phyloP scores from a whole-genome alignment of 78 protist species.

The Dictyostelium capitatum region DNA sequence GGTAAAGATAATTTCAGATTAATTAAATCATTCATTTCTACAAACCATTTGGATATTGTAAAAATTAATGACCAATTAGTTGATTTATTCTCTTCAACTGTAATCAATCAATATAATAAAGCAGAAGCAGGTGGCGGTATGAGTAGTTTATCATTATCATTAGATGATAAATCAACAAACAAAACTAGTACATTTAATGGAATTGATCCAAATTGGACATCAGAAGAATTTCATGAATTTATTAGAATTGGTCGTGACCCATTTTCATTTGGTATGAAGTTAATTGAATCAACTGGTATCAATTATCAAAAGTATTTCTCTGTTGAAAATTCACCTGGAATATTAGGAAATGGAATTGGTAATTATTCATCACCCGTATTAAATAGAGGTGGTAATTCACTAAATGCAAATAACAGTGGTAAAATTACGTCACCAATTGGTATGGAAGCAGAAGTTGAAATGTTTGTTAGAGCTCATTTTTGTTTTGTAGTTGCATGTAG shows the following conservation, averaged over 20 bases:
- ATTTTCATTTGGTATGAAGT: conserved; percentile 67
- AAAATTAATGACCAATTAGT: conserved; percentile 29
- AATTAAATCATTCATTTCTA: conserved; percentile 23
- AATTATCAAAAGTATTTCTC: neutral
- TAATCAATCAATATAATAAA: conserved; percentile 1
- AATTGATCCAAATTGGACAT: conserved; percentile 65
- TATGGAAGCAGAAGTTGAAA: conserved; percentile 66
- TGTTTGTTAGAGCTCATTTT: conserved; percentile 79
- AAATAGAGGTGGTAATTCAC: neutral
- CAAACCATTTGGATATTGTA: conserved; percentile 13
- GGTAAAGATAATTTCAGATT: conserved; percentile 55
- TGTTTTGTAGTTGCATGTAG: conserved; percentile 82
- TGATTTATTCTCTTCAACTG: conserved; percentile 30
- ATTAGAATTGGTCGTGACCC: conserved; percentile 70
- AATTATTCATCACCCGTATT: neutral
- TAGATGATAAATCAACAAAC: neutral
- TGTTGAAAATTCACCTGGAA: neutral
- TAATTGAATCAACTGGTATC: conserved; percentile 43
- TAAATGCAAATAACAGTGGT: neutral
- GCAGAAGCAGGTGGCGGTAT: neutral
- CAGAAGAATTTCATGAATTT: conserved; percentile 73
- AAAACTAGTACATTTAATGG: neutral
- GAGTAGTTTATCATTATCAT: neutral
- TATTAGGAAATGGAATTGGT: conserved; percentile 20
- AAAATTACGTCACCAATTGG: conserved; percentile 9